phyloP scores from a whole-genome alignment of 2,329 filamentous ascomycete species.

The Ascomycota sp. region DNA sequence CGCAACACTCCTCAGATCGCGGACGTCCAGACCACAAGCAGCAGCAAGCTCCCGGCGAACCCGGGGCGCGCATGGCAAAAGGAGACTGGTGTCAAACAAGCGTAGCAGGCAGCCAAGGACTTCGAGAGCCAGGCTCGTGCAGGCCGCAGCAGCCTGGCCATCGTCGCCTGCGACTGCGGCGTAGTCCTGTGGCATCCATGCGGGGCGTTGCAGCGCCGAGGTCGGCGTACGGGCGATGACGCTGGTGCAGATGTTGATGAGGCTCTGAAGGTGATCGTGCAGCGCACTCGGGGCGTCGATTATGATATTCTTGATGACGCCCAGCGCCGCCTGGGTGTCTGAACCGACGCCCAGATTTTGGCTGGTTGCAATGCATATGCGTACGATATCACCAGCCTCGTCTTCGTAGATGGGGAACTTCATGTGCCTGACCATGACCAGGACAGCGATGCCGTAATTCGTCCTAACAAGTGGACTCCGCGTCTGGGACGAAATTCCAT shows the following conservation, averaged over 20 bases:
- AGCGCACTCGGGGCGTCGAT: conserved; percentile 23
- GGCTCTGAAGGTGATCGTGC: conserved; percentile 24
- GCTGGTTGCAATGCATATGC: conserved; percentile 26
- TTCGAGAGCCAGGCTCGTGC: conserved; percentile 25
- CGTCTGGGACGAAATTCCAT: conserved; percentile 8
- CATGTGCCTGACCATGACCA: conserved; percentile 29
- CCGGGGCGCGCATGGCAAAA: conserved; percentile 22
- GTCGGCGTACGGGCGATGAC: conserved; percentile 14
- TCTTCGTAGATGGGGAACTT: conserved; percentile 29
- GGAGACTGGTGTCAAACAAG: conserved; percentile 24
- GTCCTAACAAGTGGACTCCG: conserved; percentile 10
- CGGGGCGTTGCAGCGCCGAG: conserved; percentile 6
- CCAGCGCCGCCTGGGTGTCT: conserved; percentile 26
- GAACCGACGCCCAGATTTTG: conserved; percentile 18
- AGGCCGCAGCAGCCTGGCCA: conserved; percentile 5
- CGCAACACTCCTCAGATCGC: conserved; percentile 30
- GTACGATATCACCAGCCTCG: conserved; percentile 25
- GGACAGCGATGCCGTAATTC: conserved; percentile 25
- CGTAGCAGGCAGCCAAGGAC: conserved; percentile 26
- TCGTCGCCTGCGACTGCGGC: background rate
- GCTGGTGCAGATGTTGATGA: conserved; percentile 24
- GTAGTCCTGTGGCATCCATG: conserved; percentile 12
- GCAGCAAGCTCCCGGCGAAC: conserved; percentile 25
- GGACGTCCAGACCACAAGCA: conserved; percentile 31
- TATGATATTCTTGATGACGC: conserved; percentile 27